These are phyloP conservation scores for Aspergillus funiculosus DNA, from an alignment of 495 filamentous ascomycete genomes.

Conservation along the genomic window DNA sequence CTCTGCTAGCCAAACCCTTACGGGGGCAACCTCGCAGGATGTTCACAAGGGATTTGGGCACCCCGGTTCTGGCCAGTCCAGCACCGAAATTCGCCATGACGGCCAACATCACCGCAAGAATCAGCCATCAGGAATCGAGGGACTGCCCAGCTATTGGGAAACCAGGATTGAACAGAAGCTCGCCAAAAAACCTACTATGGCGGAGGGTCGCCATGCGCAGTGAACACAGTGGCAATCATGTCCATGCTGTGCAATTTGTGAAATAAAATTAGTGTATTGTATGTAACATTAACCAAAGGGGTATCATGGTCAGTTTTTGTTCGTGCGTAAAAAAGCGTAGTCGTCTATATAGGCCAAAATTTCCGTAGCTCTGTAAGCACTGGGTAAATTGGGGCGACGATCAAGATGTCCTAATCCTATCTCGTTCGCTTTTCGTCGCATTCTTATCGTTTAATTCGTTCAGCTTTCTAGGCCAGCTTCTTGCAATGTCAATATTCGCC, in stretches of 20 bases:
- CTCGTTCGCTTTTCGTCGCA: slow-evolving; percentile 5
- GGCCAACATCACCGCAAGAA: slow-evolving; percentile 49
- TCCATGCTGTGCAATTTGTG: no score
- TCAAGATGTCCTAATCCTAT: slow-evolving; percentile 13
- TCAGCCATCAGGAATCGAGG: slow-evolving; percentile 48
- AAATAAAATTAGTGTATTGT: no score
- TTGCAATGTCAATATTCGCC: slow-evolving; percentile 76
- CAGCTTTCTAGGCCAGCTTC: slow-evolving; percentile 81
- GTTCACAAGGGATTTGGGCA: slow-evolving; percentile 57
- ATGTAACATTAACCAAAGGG: slow-evolving; percentile 10
- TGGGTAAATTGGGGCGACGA: background rate
- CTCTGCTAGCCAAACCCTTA: slow-evolving; percentile 49
- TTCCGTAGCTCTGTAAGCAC: background rate
- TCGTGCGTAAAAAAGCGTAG: background rate
- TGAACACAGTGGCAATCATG: no score
- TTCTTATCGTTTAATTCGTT: slow-evolving; percentile 12
- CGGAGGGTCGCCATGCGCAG: background rate
- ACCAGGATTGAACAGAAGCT: slow-evolving; percentile 25
- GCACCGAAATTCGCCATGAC: slow-evolving; percentile 51
- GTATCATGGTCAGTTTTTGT: slow-evolving; percentile 12
- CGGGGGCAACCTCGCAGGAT: slow-evolving; percentile 57
- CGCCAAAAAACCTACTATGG: slow-evolving; percentile 2
- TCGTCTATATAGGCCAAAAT: background rate
- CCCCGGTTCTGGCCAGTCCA: slow-evolving; percentile 57
- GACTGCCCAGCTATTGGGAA: slow-evolving; percentile 42